Base-by-base conservation (phyloP, 345 rosid species). In the Acer negundo region DNA sequence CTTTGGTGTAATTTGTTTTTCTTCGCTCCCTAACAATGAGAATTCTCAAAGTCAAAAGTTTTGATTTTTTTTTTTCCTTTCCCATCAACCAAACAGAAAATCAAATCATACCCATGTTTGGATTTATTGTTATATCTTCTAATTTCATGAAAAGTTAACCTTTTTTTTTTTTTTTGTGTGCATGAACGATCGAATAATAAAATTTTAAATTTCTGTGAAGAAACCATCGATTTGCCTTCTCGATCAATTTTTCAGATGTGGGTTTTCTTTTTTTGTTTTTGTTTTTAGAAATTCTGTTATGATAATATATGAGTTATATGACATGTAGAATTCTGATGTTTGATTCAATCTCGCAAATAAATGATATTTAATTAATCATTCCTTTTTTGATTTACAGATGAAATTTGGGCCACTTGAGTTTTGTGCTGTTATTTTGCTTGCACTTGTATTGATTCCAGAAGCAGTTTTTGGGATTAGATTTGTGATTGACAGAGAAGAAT, bases 401-500 rank as follows among this genome's bases (percentile, higher is more conserved):
- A 83, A 61, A 76, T 78, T 80, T 19, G 82, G 81, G 75, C 13
- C 63, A 19, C 68, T 72, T 67, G 80, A 47, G 65, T 58, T 77
- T 69, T 71, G 62, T 65, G 47, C 77, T 73, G 79, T 69, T 10
- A 51, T 74, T 63, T 71, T 88, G 47, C 65, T 86, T 82, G 91
- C 82, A 6, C 31, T 89, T 17, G 15, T 84, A 16, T 82, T 35
- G 17, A 75, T 67, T 66, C 82, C 78, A 1, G 76, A 78, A 68
- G 73, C 78, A 0, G 91, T 76, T 62, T 78, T 62, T 6, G 95
- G 88, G 44, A 86, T 89, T 73, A 84, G 95, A 83, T 87, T 89
- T 7, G 88, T 86, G 70, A 85, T 91, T 12, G 90, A 91, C 22
- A 83, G 88, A 72, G 95, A 91, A 78, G 95, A 91, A 72, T 91